These are phyloP conservation scores for Salix purpurea DNA, from an alignment of 345 rosid genomes.

Conservation along the genomic window DNA sequence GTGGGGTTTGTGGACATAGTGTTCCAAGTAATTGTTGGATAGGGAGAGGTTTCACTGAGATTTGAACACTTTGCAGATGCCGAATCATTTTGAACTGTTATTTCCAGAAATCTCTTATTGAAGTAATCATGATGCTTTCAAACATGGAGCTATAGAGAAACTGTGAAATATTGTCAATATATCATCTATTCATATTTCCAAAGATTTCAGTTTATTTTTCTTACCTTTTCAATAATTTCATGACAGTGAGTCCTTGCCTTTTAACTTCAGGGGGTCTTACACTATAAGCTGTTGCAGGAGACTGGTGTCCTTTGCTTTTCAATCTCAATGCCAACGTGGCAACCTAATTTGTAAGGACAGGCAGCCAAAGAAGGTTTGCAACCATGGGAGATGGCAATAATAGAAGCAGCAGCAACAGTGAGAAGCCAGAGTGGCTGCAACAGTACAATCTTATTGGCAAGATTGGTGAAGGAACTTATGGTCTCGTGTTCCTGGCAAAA, in stretches of 20 bases:
- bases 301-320: background rate
- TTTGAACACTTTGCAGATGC: background rate
- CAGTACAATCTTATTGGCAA: conserved; percentile 95
- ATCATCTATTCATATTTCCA: background rate
- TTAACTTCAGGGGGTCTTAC: background rate
- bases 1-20: background rate
- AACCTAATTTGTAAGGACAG: conserved; percentile 1
- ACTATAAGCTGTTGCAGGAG: background rate
- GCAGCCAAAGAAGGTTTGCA: conserved; percentile 6
- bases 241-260: background rate
- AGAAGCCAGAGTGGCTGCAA: conserved; percentile 98
- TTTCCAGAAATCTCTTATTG: background rate
- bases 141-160: background rate
- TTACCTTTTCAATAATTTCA: background rate
- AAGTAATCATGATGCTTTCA: background rate
- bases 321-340: background rate
- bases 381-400: conserved; percentile 56
- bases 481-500: conserved; percentile 92
- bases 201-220: background rate
- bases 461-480: conserved; percentile 99
- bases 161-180: background rate
- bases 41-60: background rate
- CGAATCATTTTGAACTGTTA: background rate
- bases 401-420: conserved; percentile 30
- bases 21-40: background rate